Evolutionary conservation across 2,329 filamentous ascomycete species (phyloP).

Genomic region (Sporothrix inflata): DNA sequence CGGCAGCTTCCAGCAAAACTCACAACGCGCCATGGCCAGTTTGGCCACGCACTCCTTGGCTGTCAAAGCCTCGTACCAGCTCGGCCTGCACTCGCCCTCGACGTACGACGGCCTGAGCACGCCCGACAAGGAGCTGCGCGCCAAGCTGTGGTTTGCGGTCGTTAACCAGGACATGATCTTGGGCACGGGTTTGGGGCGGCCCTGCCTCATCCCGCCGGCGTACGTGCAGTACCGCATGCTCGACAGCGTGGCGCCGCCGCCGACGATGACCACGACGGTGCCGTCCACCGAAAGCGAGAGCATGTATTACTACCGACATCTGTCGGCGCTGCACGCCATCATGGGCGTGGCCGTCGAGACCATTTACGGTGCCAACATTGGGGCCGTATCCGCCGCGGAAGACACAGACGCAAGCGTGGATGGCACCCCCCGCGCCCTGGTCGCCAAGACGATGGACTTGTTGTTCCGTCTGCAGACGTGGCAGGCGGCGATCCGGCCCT

Average conservation of each 20-base stretch:
- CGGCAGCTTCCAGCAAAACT: constrained; percentile 43
- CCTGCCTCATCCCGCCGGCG: constrained; percentile 32
- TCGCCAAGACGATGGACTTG: constrained; percentile 30
- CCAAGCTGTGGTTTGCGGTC: constrained; percentile 40
- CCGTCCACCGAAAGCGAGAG: constrained; percentile 18
- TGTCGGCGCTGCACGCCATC: constrained; percentile 29
- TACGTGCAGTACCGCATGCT: constrained; percentile 28
- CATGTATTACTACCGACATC: constrained; percentile 26
- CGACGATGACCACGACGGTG: neutral
- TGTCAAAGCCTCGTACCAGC: constrained; percentile 42
- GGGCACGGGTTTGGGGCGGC: constrained; percentile 35
- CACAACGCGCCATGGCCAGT: constrained; percentile 41
- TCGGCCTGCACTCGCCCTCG: constrained; percentile 42
- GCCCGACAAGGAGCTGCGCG: constrained; percentile 38
- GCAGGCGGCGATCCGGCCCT: constrained; percentile 25
- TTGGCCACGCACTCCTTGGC: constrained; percentile 40
- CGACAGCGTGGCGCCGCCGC: constrained; percentile 10
- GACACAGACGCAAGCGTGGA: neutral
- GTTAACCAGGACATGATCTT: constrained; percentile 41
- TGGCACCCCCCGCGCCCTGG: constrained; percentile 15
- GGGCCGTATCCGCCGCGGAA: constrained; percentile 9
- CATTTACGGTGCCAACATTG: constrained; percentile 33
- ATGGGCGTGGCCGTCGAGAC: constrained; percentile 29
- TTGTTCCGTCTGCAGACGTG: constrained; percentile 30
- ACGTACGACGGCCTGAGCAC: constrained; percentile 36